Base-by-base conservation (phyloP, 768 basidiomycete species). In the Suillus subluteus region DNA sequence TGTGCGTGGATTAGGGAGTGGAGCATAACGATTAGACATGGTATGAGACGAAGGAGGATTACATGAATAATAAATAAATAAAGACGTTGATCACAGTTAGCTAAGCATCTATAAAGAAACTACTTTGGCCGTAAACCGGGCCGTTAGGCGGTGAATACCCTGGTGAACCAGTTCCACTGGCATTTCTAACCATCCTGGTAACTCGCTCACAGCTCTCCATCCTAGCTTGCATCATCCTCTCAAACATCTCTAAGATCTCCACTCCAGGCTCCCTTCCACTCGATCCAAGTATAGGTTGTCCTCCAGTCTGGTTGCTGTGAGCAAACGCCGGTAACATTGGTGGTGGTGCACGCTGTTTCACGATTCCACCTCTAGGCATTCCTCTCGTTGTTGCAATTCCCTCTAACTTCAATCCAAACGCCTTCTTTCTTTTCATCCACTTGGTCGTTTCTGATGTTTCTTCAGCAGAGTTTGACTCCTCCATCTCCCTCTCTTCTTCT, bases 131-230 rank as follows among this genome's bases (percentile, higher is more conserved):
- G 21, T 61, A 61, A 7, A 43, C 41, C 18, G 59, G 59, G 4
- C 59, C 59, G n/a, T 61, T 41, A 4, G 59, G 41, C 26, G 59
- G 26, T 13, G 59, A 40, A 18, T 41, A 43, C 16, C 38, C 62
- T 43, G 65, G 63, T 8, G 63, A 38, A 32, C 30, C 64, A 37
- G 44, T 12, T 63, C 78, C 76, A 70, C 80, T 83, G 55, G 82
- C 82, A 62, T 82, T 79, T 59, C 79, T 78, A 46, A 91, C 84
- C 68, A 92, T 80, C 58, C 82, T 83, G 68, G 86, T 86, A 62
- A 90, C 81, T 41, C 89, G 82, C 69, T 88, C 83, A 75, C 91
- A 92, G 72, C 89, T 91, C 76, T 91, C 91, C 84, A 92, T 87
- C 64, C 91, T 84, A 3, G 87, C 82, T 71, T 91, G 88, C 81